These are phyloP conservation scores for Trametes sp. DNA, from an alignment of 1,284 basidiomycete species.

Conservation along the genomic window DNA sequence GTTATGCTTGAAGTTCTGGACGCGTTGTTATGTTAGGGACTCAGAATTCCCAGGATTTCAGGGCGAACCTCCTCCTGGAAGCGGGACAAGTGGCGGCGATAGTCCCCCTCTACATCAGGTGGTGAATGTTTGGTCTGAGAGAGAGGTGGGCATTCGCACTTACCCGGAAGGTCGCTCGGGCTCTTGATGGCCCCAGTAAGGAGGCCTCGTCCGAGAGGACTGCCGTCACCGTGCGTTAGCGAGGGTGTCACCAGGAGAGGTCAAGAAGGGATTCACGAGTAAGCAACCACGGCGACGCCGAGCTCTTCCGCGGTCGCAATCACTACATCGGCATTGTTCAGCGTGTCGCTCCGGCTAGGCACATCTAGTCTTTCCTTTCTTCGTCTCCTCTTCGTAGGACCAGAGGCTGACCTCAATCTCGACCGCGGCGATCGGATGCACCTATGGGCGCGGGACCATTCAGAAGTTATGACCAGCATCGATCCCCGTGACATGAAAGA, in stretches of 20 bases:
- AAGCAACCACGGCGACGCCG: constrained; percentile 58
- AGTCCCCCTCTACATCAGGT: constrained; percentile 42
- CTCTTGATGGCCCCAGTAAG: constrained; percentile 58
- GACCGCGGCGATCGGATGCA: constrained; percentile 32
- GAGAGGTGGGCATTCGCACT: constrained; percentile 17
- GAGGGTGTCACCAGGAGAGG: not conserved
- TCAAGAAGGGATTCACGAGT: constrained; percentile 48
- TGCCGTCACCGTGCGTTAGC: constrained; percentile 15
- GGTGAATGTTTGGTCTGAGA: not conserved
- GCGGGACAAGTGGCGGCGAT: constrained; percentile 45
- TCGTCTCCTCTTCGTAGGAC: constrained; percentile 54
- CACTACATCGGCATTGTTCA: constrained; percentile 33
- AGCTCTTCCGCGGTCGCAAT: constrained; percentile 50
- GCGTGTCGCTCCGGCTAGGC: not conserved
- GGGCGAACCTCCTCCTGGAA: constrained; percentile 44
- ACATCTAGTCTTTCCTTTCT: constrained; percentile 41
- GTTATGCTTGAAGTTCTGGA: constrained; percentile 54
- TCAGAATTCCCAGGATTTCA: not conserved
- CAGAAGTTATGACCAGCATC: not conserved
- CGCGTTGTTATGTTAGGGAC: not conserved
- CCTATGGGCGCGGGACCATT: not conserved
- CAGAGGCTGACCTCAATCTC: constrained; percentile 64
- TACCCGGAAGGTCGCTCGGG: constrained; percentile 50
- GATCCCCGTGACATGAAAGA: not conserved
- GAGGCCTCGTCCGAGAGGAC: constrained; percentile 63